These are phyloP conservation scores for Rhizopus arrhizus DNA, from an alignment of 371 early-diverging fungal species.

Conservation along the genomic window DNA sequence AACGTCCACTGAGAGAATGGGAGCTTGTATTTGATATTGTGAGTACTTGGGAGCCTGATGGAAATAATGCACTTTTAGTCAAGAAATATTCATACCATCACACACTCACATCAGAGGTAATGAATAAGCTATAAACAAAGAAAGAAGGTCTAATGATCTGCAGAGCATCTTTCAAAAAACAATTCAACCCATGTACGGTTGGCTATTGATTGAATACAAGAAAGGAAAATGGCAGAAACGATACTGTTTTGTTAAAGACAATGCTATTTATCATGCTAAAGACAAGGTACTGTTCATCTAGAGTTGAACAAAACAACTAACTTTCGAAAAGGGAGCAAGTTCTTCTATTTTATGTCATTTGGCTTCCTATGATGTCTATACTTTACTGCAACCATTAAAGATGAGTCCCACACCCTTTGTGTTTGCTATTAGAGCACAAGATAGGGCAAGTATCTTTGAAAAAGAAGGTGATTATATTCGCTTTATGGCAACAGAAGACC, in stretches of 20 bases:
- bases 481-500: constrained; percentile 74
- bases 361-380: constrained; percentile 80
- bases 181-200: constrained; percentile 61
- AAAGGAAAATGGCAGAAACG: constrained; percentile 79
- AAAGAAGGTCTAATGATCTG: constrained; percentile 9
- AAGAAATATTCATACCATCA: constrained; percentile 67
- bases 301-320: not conserved
- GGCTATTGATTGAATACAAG: constrained; percentile 69
- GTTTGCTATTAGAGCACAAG: constrained; percentile 84
- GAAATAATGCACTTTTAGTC: constrained; percentile 72
- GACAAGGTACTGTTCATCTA: constrained; percentile 57
- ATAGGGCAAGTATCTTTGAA: constrained; percentile 75
- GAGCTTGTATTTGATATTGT: constrained; percentile 82
- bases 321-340: constrained; percentile 14
- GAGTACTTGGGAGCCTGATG: constrained; percentile 77
- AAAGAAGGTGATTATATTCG: constrained; percentile 83
- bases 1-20: constrained; percentile 89
- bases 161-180: constrained; percentile 42
- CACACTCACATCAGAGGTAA: constrained; percentile 53
- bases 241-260: constrained; percentile 67
- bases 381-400: constrained; percentile 54
- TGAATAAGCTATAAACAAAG: not conserved
- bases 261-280: constrained; percentile 70
- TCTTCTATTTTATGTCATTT: constrained; percentile 66
- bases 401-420: constrained; percentile 77